Percentiles rank a stretch among this genome's conserved stretches.
Conservation (phyloP, 202 grass and related monocot species). For the Carex sylvatica region DNA sequence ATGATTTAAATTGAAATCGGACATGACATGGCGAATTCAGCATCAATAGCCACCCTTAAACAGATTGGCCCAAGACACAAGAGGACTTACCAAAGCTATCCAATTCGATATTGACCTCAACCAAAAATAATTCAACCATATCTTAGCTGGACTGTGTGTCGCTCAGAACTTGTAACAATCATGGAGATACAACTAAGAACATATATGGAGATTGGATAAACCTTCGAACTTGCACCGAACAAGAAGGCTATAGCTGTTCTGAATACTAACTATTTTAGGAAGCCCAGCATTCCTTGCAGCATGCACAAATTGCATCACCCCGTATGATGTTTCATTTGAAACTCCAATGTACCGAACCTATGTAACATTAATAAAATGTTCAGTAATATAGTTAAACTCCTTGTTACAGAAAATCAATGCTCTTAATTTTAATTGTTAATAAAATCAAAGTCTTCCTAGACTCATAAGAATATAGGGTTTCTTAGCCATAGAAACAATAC, state of each 20-base stretch:
- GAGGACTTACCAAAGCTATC: neutral
- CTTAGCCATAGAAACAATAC: too few species aligned
- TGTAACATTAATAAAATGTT: neutral
- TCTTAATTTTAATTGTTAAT: neutral
- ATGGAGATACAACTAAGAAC: neutral
- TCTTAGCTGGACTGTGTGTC: neutral
- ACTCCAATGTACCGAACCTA: slow-evolving; percentile 92
- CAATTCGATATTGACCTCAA: neutral
- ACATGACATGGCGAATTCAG: neutral
- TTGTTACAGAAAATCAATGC: neutral
- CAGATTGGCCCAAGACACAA: neutral
- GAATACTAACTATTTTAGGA: slow-evolving; percentile 93
- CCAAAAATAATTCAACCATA: neutral
- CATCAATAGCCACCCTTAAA: neutral
- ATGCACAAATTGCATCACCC: slow-evolving; percentile 91
- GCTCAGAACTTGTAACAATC: neutral
- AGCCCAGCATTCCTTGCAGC: slow-evolving; percentile 63
- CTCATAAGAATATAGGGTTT: too few species aligned
- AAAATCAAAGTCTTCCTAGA: neutral
- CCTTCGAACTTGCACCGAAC: slow-evolving; percentile 80
- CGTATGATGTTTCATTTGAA: slow-evolving; percentile 95
- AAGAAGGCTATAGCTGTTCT: slow-evolving; percentile 91
- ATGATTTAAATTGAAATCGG: neutral
- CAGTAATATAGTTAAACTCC: slow-evolving; percentile 13
- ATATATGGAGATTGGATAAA: slow-evolving; percentile 23